Evolutionary conservation across 345 rosid genomes (phyloP).

Genomic region (Gynandropsis gynandra): DNA sequence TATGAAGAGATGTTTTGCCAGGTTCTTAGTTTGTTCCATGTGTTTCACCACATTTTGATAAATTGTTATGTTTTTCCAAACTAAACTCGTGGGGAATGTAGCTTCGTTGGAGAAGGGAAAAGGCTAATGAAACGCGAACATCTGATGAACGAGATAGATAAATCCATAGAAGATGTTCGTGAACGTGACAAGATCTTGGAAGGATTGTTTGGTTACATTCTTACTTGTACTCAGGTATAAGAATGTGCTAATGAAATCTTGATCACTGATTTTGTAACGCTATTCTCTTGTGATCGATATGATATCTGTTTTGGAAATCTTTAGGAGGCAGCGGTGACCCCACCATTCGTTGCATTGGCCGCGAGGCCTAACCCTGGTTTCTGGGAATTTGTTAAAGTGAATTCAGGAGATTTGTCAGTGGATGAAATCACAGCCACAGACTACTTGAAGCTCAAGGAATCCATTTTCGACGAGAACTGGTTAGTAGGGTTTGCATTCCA

Average conservation of each 20-base stretch:
- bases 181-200: constrained; percentile 62
- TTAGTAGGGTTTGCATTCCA: constrained; percentile 15
- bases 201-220: constrained; percentile 74
- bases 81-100: constrained; percentile 16
- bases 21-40: constrained; percentile 25
- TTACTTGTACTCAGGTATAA: constrained; percentile 51
- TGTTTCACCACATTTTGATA: background rate
- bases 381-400: constrained; percentile 85
- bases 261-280: too few relatives aligned
- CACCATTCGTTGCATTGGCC: constrained; percentile 74
- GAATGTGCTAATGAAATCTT: background rate
- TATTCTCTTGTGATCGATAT: too few relatives aligned
- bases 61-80: background rate
- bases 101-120: constrained; percentile 55
- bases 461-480: constrained; percentile 67
- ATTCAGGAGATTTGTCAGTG: constrained; percentile 46
- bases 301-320: constrained; percentile 10
- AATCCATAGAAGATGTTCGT: constrained; percentile 46
- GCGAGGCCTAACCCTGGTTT: constrained; percentile 78
- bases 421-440: constrained; percentile 51
- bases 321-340: constrained; percentile 85
- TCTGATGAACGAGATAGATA: constrained; percentile 58
- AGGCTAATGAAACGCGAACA: constrained; percentile 54
- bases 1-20: constrained; percentile 73
- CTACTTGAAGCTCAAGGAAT: constrained; percentile 75